Percentiles rank a stretch among this genome's conserved stretches.
Evolutionary conservation across 176 grass and related monocot species (phyloP).

Genomic region (Eremochloa ophiuroides): DNA sequence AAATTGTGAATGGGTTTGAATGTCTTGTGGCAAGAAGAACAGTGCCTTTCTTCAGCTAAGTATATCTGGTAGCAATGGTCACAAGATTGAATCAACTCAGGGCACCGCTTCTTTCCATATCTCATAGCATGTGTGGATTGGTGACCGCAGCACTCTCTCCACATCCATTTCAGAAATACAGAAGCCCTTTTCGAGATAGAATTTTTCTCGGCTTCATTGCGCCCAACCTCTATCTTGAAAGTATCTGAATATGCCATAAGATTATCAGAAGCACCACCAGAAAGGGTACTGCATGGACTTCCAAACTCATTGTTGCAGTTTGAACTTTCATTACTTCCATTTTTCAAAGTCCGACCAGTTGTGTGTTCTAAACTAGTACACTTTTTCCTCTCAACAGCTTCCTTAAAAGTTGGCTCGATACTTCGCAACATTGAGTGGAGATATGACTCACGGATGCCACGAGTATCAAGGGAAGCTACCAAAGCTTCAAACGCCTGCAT

Average conservation of each 20-base stretch:
- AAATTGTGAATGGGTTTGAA: constrained; percentile 65
- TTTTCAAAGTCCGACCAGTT: constrained; percentile 38
- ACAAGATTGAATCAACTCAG: constrained; percentile 59
- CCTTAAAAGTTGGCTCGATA: constrained; percentile 85
- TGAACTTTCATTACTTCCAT: constrained; percentile 50
- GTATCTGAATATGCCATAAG: constrained; percentile 44
- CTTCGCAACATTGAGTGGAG: constrained; percentile 82
- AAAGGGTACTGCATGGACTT: constrained; percentile 76
- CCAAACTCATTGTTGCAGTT: constrained; percentile 50
- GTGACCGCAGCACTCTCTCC: constrained; percentile 58
- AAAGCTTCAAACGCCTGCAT: constrained; percentile 89
- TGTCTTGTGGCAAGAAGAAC: constrained; percentile 73
- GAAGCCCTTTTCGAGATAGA: constrained; percentile 60
- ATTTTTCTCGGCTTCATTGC: constrained; percentile 57
- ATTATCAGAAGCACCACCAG: constrained; percentile 55
- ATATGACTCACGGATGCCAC: constrained; percentile 83
- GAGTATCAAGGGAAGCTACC: constrained; percentile 68
- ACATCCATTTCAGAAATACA: constrained; percentile 78
- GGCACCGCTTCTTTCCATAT: constrained; percentile 63
- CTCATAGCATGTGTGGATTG: constrained; percentile 42
- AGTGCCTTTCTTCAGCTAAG: constrained; percentile 75
- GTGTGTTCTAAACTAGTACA: constrained; percentile 1
- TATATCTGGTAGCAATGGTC: constrained; percentile 65
- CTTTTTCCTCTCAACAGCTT: constrained; percentile 56
- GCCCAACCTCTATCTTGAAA: constrained; percentile 74